Evolutionary conservation across 805 yeast genomes (phyloP), one percentile per base, ranked within the genome.

Genomic region (Lachancea cidri): DNA sequence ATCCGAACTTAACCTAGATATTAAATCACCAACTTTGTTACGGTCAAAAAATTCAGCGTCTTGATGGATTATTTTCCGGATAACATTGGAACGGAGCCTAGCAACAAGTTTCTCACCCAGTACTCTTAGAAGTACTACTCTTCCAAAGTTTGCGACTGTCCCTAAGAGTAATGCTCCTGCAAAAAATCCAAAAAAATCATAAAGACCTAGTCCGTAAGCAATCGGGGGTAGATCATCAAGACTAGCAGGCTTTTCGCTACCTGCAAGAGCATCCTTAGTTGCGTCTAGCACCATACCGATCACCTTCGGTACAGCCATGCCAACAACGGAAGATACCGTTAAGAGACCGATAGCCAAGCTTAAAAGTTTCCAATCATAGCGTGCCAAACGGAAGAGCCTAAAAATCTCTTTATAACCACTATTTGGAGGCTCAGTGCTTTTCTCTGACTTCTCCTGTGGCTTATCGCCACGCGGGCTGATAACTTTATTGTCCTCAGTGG

Each of bases 11-110:
- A 91, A 67, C 45, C 98, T 72, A 8, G 96, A 87, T 33, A 91
- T 88, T 55, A 91, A 71, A 58, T 91, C 98, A 30, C 98, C 98
- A 7, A 88, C 88, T 57, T 91, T 83, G 47, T 94, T 87, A n/a
- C 81, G 77, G 58, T 91, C 98, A 65, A 88, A 89, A 58, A 93
- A 91, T 57, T 84, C 89, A 14, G 95, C 83, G 60, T 91, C 97
- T 57, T 91, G 96, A 34, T 79, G 77, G 48, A 93, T 72, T 14
- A 93, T 79, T 46, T 79, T 83, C 56, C 78, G 77, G 59, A 88
- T 83, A 30, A 89, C 78, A 40, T 81, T 72, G 11, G 93, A 71
- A 52, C 98, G 74, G 42, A 93, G 66, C 45, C 91, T 73, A 14
- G 95, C 89, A 42, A 87, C 95, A 29, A 89, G 71, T 47, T 85